These are phyloP conservation scores for Drechslera avenae DNA, from an alignment of 2,329 filamentous ascomycete genomes.

Conservation along the genomic window DNA sequence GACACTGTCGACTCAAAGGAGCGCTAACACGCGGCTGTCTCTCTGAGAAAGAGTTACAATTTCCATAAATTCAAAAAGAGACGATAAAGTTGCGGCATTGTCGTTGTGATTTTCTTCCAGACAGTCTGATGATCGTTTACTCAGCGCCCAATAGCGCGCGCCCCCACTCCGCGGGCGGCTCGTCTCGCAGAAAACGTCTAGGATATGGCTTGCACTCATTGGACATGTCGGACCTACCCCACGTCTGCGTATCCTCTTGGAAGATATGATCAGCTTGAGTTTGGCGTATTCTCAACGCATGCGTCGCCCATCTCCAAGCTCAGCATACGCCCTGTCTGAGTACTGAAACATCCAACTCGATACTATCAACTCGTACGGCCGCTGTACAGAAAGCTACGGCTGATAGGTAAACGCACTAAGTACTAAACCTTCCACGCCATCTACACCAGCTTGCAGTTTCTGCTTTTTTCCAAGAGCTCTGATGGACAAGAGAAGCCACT, in stretches of 20 bases:
- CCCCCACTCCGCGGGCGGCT: constrained; percentile 21
- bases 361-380: too few relatives aligned
- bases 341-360: too few relatives aligned
- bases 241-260: not conserved
- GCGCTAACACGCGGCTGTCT: constrained; percentile 22
- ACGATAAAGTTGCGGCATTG: not conserved
- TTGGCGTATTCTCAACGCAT: too few relatives aligned
- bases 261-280: too few relatives aligned
- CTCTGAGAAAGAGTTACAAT: not conserved
- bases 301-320: too few relatives aligned
- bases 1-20: constrained; percentile 14
- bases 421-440: too few relatives aligned
- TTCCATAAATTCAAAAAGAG: not conserved
- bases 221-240: not conserved
- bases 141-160: constrained; percentile 8
- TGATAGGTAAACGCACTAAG: too few relatives aligned
- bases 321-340: too few relatives aligned
- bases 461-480: too few relatives aligned
- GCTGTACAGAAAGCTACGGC: too few relatives aligned
- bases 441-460: too few relatives aligned
- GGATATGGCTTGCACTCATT: constrained; percentile 9
- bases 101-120: not conserved
- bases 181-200: constrained; percentile 22
- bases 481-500: too few relatives aligned
- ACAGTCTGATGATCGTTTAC: not conserved